Percentiles rank a stretch among this genome's conserved stretches.
phyloP scores from a whole-genome alignment of 768 basidiomycete genomes.

The Lactifluus rugatus region DNA sequence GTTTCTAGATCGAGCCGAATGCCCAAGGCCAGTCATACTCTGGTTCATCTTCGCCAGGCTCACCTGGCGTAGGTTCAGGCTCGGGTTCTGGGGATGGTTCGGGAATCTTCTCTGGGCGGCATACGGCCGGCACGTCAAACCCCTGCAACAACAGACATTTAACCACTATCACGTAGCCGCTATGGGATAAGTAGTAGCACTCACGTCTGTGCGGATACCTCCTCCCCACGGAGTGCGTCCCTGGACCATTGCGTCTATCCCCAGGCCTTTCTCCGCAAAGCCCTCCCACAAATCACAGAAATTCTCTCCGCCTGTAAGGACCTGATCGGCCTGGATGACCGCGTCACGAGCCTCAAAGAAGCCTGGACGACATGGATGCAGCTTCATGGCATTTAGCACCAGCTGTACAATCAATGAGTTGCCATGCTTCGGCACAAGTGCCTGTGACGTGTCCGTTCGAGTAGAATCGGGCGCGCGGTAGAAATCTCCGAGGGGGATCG shows the following conservation, averaged over 20 bases:
- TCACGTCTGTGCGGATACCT: constrained; percentile 65
- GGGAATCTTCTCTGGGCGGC: constrained; percentile 25
- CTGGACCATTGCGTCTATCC: constrained; percentile 60
- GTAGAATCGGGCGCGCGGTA: constrained; percentile 41
- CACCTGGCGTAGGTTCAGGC: constrained; percentile 26
- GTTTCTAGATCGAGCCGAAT: background rate
- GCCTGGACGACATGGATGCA: constrained; percentile 82
- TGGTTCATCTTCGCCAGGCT: constrained; percentile 26
- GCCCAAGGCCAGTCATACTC: constrained; percentile 3
- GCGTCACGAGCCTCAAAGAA: constrained; percentile 89
- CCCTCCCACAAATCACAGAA: constrained; percentile 77
- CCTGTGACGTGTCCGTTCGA: constrained; percentile 36
- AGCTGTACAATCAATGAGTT: constrained; percentile 81
- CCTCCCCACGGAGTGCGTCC: constrained; percentile 90
- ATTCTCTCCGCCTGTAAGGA: constrained; percentile 91
- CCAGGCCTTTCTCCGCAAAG: constrained; percentile 77
- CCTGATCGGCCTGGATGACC: constrained; percentile 83
- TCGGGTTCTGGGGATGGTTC: constrained; percentile 24
- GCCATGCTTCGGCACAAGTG: constrained; percentile 80
- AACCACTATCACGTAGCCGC: background rate
- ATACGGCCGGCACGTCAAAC: constrained; percentile 32
- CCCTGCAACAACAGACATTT: constrained; percentile 28
- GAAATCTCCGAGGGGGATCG: constrained; percentile 61
- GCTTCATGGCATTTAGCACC: constrained; percentile 87
- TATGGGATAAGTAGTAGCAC: constrained; percentile 4